Percentiles rank a stretch among this genome's conserved stretches.
phyloP scores from a whole-genome alignment of 108 stramenopile species.

The Cyclostephanos tholiformis region DNA sequence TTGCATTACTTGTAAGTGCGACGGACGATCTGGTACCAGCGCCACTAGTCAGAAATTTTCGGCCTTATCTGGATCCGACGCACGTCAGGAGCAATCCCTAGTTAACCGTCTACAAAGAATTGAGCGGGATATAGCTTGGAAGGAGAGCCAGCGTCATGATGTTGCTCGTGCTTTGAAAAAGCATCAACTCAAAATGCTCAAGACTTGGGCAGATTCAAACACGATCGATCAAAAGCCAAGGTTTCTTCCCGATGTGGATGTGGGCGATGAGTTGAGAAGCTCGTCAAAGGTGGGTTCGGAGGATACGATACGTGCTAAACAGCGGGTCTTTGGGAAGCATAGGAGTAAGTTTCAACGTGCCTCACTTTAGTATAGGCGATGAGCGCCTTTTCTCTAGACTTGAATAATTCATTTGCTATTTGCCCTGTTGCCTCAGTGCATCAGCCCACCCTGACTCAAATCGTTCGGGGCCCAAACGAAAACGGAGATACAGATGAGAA shows the following conservation, averaged over 20 bases:
- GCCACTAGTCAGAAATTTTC: slow-evolving; percentile 18
- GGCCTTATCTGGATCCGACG: slow-evolving; percentile 33
- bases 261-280: slow-evolving; percentile 18
- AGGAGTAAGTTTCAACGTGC: slow-evolving; percentile 14
- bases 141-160: slow-evolving; percentile 26
- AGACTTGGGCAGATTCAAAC: slow-evolving; percentile 24
- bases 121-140: slow-evolving; percentile 38
- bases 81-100: slow-evolving; percentile 39
- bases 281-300: slow-evolving; percentile 2
- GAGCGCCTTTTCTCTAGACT: background rate
- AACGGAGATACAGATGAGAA: slow-evolving; percentile 18
- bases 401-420: background rate
- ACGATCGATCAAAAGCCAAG: slow-evolving; percentile 14
- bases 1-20: slow-evolving; percentile 35
- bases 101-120: slow-evolving; percentile 35
- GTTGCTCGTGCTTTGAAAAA: slow-evolving; percentile 35
- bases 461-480: slow-evolving; percentile 2
- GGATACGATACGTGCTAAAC: slow-evolving; percentile 15
- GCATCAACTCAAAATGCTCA: slow-evolving; percentile 33
- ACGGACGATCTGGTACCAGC: slow-evolving; percentile 26
- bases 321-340: slow-evolving; percentile 28
- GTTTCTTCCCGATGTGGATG: slow-evolving; percentile 39
- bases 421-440: slow-evolving; percentile 3
- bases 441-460: slow-evolving; percentile 40
- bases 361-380: background rate